These are phyloP conservation scores for Alternaria arborescens DNA, from an alignment of 2,329 filamentous ascomycete species.

Conservation along the genomic window DNA sequence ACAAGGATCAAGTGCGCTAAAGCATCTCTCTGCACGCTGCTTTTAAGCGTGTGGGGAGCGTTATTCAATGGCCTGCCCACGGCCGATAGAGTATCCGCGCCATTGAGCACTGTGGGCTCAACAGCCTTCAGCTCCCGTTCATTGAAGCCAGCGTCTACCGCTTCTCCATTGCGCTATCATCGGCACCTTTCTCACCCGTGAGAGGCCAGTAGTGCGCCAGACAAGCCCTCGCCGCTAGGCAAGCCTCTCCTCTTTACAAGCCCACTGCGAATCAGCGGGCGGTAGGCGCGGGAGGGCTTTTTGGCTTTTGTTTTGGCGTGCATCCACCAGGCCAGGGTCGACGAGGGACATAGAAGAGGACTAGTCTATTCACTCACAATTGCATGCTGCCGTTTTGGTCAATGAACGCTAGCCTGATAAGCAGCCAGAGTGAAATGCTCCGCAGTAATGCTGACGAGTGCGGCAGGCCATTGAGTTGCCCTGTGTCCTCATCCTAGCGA, in stretches of 20 bases:
- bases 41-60: constrained; percentile 39
- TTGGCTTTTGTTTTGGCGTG: constrained; percentile 38
- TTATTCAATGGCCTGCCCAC: constrained; percentile 19
- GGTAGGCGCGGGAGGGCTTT: constrained; percentile 37
- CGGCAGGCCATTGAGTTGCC: constrained; percentile 23
- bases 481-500: constrained; percentile 18
- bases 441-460: constrained; percentile 27
- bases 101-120: constrained; percentile 16
- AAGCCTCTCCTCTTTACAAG: constrained; percentile 26
- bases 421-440: constrained; percentile 27
- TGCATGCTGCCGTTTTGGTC: constrained; percentile 36
- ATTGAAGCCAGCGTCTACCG: constrained; percentile 26
- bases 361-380: constrained; percentile 32
- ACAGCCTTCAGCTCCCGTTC: constrained; percentile 13
- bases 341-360: constrained; percentile 16
- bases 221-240: constrained; percentile 26
- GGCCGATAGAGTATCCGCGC: constrained; percentile 27
- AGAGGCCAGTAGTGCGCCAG: constrained; percentile 23
- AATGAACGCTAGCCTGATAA: constrained; percentile 27
- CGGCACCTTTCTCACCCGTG: constrained; percentile 30
- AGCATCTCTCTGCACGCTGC: constrained; percentile 35
- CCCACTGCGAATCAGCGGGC: constrained; percentile 39
- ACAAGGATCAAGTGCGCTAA: constrained; percentile 33
- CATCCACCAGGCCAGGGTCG: constrained; percentile 26
- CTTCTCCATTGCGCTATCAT: constrained; percentile 19